Percentiles rank a stretch among this genome's conserved stretches.
These are phyloP conservation scores for Neurospora terricola DNA, from an alignment of 495 filamentous ascomycete species.

Conservation along the genomic window DNA sequence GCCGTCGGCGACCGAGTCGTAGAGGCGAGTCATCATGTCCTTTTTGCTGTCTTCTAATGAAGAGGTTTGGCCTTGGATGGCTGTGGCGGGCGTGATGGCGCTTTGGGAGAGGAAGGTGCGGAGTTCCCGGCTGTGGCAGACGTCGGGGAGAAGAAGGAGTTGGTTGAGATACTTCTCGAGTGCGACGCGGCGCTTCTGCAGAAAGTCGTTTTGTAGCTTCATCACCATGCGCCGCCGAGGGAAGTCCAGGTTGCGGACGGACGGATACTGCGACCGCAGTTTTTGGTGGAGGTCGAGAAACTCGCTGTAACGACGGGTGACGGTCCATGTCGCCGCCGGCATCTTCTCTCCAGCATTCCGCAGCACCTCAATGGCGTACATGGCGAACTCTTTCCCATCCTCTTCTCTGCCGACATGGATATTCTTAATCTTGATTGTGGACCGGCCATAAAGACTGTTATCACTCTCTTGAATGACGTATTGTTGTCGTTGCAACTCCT, in stretches of 20 bases:
- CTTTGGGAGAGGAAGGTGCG: slow-evolving; percentile 90
- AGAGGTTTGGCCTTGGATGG: slow-evolving; percentile 29
- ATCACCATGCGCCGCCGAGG: slow-evolving; percentile 85
- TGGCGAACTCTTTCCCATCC: slow-evolving; percentile 84
- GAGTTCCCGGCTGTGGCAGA: slow-evolving; percentile 87
- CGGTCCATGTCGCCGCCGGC: slow-evolving; percentile 72
- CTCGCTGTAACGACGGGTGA: slow-evolving; percentile 83
- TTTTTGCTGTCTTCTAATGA: slow-evolving; percentile 52
- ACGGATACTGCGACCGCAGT: slow-evolving; percentile 71
- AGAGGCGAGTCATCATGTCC: slow-evolving; percentile 88
- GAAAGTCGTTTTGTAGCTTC: slow-evolving; percentile 91
- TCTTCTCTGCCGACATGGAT: slow-evolving; percentile 88
- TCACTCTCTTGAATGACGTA: slow-evolving; percentile 97
- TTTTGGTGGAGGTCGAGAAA: slow-evolving; percentile 93
- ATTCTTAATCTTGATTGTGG: slow-evolving; percentile 77
- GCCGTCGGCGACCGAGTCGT: slow-evolving; percentile 91
- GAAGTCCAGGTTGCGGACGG: slow-evolving; percentile 83
- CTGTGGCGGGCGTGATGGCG: slow-evolving; percentile 46
- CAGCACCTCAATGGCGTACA: slow-evolving; percentile 88
- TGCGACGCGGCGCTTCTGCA: slow-evolving; percentile 74
- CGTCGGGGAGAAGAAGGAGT: slow-evolving; percentile 76
- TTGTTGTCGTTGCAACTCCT: slow-evolving; percentile 92
- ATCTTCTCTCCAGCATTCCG: slow-evolving; percentile 83
- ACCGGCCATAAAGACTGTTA: slow-evolving; percentile 90
- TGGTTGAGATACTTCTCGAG: slow-evolving; percentile 81